Base-by-base conservation (phyloP, 192 early-diverging fungal genomes). In the Chytriomyces sp. region DNA sequence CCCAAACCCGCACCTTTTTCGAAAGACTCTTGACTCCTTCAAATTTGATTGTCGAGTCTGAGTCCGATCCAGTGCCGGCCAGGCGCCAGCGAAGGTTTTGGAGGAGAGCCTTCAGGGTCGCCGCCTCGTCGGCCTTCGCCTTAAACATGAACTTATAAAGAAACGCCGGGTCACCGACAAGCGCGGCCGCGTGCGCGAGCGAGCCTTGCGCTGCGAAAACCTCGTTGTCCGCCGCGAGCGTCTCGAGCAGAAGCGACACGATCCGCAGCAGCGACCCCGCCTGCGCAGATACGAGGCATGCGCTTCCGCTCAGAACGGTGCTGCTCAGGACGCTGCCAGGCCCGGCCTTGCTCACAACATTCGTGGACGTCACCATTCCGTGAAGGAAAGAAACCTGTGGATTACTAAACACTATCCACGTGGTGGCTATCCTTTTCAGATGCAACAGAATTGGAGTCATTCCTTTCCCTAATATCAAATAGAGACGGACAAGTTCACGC, bases 11-110 rank as follows among this genome's bases (percentile, higher is more conserved):
- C 17, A 58, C 56, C 56, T 58, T 58, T 58, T 58, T 12, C 28
- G 56, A 58, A n/a, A 58, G 56, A 17, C 22, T 14, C 28, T n/a
- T 28, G 22, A 25, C 31, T n/a, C 38, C 37, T n/a, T 39, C 61
- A 17, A 76, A 31, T 53, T 57, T 64, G 30, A 68, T 60, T n/a
- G n/a, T n/a, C n/a, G n/a, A n/a, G n/a, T n/a, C n/a, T n/a, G n/a
- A n/a, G n/a, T n/a, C n/a, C n/a, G n/a, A n/a, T 7, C 77, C 57
- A 40, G 68, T 58, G 22, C 74, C 64, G 37, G 77, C 63, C 44
- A 83, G 59, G 41, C 81, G 72, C 81, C 81, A 83, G 37, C 77
- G 74, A 40, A 83, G 49, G 59, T 83, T 75, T 3, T 40, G 36
- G 12, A 74, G 32, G 28, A 83, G 37, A 7, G 58, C 60, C 32